A percentile compares a stretch with the other conserved stretches of the same genome.
These are phyloP conservation scores for Nannizziopsis arthrosporioides DNA, from an alignment of 2,329 filamentous ascomycete species.

Conservation along the genomic window DNA sequence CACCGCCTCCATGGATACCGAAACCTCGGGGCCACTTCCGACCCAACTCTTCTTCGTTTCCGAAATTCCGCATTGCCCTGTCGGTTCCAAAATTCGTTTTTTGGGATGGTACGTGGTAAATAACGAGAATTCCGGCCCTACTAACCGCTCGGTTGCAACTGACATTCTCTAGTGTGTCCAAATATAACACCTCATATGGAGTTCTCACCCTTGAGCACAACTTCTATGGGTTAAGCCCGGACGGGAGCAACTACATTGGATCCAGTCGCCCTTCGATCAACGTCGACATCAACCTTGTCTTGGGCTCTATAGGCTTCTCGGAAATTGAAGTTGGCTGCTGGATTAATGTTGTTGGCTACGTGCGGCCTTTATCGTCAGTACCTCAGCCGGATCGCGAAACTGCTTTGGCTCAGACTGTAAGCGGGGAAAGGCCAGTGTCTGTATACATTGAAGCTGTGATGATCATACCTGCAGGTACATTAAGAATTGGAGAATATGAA, in stretches of 20 bases:
- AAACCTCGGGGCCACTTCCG: slow-evolving; percentile 47
- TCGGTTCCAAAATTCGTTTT: slow-evolving; percentile 74
- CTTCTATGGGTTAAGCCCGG: slow-evolving; percentile 35
- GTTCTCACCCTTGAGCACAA: slow-evolving; percentile 57
- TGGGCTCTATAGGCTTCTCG: slow-evolving; percentile 52
- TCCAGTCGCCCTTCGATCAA: slow-evolving; percentile 27
- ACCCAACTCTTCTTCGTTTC: slow-evolving; percentile 55
- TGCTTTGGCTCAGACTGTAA: background rate
- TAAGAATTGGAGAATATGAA: slow-evolving; percentile 64
- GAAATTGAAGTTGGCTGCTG: slow-evolving; percentile 65
- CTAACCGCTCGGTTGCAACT: background rate
- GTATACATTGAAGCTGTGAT: slow-evolving; percentile 59
- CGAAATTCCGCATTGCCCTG: slow-evolving; percentile 41
- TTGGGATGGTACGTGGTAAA: slow-evolving; percentile 63
- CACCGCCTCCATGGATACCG: slow-evolving; percentile 19
- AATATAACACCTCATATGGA: slow-evolving; percentile 47
- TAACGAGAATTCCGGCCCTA: slow-evolving; percentile 5
- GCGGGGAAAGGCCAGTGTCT: background rate
- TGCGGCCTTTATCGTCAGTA: slow-evolving; percentile 32
- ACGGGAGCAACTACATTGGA: background rate
- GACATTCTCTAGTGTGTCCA: slow-evolving; percentile 41
- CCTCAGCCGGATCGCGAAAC: background rate
- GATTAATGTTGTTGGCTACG: slow-evolving; percentile 80
- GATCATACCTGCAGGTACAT: slow-evolving; percentile 62
- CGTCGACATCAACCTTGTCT: slow-evolving; percentile 63